Conservation (phyloP, 495 filamentous ascomycete genomes). For the Aspergillus leporis region DNA sequence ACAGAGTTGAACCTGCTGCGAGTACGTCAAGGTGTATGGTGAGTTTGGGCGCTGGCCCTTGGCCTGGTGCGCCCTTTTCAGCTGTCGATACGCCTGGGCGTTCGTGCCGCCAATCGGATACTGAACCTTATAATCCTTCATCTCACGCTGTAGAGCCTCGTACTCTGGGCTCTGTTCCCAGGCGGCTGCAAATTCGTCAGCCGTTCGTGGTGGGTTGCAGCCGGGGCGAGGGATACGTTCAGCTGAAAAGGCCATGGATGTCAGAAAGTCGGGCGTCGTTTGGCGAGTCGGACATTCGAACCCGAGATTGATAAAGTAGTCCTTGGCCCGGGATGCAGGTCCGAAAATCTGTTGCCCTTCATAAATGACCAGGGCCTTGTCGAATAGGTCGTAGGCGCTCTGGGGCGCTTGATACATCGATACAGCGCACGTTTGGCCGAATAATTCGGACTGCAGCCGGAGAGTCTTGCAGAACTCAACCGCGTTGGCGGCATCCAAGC, state of each 20-base stretch:
- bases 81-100: conserved; percentile 23
- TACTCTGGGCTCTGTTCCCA: conserved; percentile 51
- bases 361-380: conserved; percentile 57
- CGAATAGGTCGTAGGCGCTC: conserved; percentile 64
- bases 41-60: conserved; percentile 27
- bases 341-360: conserved; percentile 62
- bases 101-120: conserved; percentile 21
- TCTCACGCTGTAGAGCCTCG: conserved; percentile 42
- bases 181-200: conserved; percentile 61
- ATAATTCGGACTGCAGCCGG: conserved; percentile 65
- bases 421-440: conserved; percentile 68
- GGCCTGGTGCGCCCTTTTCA: conserved; percentile 17
- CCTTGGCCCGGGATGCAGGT: conserved; percentile 48
- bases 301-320: conserved; percentile 56
- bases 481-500: conserved; percentile 75
- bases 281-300: conserved; percentile 54
- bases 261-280: conserved; percentile 69
- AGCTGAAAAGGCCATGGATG: conserved; percentile 61
- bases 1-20: conserved; percentile 39
- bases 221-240: conserved; percentile 58
- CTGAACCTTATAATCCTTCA: conserved; percentile 41
- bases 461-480: conserved; percentile 66
- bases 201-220: conserved; percentile 63
- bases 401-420: conserved; percentile 78
- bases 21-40: conserved; percentile 38